A percentile compares a stretch with the other conserved stretches of the same genome.
Conservation (phyloP, 1,284 basidiomycete genomes). For the Malassezia psittaci region DNA sequence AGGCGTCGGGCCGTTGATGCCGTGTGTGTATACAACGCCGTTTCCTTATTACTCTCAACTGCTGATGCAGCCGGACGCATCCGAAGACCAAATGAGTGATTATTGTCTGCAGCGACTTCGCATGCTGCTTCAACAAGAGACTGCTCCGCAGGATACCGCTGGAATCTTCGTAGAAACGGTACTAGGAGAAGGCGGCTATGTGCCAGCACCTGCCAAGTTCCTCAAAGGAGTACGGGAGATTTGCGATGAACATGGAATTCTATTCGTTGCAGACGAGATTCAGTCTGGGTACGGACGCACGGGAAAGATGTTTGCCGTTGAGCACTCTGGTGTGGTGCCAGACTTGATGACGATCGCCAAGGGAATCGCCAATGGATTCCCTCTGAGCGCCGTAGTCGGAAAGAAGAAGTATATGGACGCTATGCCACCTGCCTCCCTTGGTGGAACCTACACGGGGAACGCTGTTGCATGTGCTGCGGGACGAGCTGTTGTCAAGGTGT, state of each 20-base stretch:
- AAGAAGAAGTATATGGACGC: conserved; percentile 71
- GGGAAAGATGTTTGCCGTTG: conserved; percentile 65
- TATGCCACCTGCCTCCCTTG: conserved; percentile 69
- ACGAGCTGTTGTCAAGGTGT: conserved; percentile 29
- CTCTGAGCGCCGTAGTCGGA: conserved; percentile 73
- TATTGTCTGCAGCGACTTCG: conserved; percentile 71
- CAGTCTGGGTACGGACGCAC: conserved; percentile 83
- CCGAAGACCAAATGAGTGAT: conserved; percentile 59
- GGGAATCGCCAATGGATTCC: conserved; percentile 89
- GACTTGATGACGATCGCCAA: conserved; percentile 86
- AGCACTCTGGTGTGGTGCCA: conserved; percentile 62
- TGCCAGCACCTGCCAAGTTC: conserved; percentile 72
- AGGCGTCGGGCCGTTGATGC: conserved; percentile 71
- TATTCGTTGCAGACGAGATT: conserved; percentile 49
- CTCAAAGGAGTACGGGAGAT: conserved; percentile 67
- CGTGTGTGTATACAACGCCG: conserved; percentile 68
- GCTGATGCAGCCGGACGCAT: conserved; percentile 58
- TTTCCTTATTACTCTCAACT: conserved; percentile 92
- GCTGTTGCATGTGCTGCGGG: conserved; percentile 41
- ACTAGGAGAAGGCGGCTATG: conserved; percentile 84
- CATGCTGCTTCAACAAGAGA: conserved; percentile 72
- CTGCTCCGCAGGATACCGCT: conserved; percentile 72
- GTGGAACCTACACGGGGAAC: conserved; percentile 49
- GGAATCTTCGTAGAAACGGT: conserved; percentile 86
- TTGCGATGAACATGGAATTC: conserved; percentile 74